phyloP scores from a whole-genome alignment of 2,329 filamentous ascomycete genomes.

The Fusarium haematococcum region DNA sequence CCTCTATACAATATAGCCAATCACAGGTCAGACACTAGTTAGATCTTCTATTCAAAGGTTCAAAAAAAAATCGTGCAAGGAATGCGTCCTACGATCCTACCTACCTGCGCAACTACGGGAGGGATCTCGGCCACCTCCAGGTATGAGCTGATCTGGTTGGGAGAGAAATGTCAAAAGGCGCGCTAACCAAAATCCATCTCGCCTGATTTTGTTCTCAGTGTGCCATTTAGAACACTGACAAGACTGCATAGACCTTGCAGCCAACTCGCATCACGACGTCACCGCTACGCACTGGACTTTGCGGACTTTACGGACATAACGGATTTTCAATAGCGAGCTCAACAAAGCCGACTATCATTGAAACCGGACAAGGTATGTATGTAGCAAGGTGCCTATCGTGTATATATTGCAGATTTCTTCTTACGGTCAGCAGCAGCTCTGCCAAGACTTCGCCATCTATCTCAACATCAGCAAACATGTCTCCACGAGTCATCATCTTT shows the following conservation, averaged over 20 bases:
- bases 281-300: not conserved
- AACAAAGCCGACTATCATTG: not conserved
- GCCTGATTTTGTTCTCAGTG: not conserved
- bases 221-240: not conserved
- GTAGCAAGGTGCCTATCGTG: not conserved
- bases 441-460: not conserved
- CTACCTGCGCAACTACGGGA: not conserved
- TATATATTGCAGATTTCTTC: not conserved
- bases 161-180: not conserved
- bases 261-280: not conserved
- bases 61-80: not conserved
- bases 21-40: not conserved
- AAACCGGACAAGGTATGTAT: not conserved
- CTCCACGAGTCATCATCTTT: conserved; percentile 21
- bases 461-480: not conserved
- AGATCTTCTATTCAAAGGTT: not conserved
- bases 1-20: not conserved
- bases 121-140: not conserved
- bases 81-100: not conserved
- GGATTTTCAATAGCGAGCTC: not conserved
- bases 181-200: not conserved
- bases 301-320: not conserved
- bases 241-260: not conserved
- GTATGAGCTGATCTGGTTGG: not conserved
- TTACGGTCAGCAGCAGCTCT: not conserved